These are phyloP conservation scores for Tinospora cordifolia DNA, from an alignment of 164 flowering plant species.

Conservation along the genomic window DNA sequence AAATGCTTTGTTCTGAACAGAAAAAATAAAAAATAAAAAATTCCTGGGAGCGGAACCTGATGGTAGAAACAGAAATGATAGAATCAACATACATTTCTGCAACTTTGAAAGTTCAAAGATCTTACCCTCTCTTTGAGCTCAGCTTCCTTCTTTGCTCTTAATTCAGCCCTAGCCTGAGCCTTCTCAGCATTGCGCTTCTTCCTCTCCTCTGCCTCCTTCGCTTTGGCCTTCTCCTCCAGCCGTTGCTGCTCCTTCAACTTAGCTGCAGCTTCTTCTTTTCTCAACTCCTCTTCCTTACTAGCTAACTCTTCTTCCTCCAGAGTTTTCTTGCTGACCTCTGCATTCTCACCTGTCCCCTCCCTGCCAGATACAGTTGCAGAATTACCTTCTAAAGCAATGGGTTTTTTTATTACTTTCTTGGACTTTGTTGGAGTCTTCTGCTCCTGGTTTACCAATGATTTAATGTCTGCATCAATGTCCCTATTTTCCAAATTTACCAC, in stretches of 20 bases:
- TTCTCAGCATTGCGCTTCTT: constrained; percentile 67
- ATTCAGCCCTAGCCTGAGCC: constrained; percentile 64
- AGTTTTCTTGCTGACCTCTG: constrained; percentile 27
- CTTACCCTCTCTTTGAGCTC: constrained; percentile 77
- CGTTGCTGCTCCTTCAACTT: constrained; percentile 57
- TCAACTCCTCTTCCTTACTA: constrained; percentile 47
- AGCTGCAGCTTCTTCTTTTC: constrained; percentile 57
- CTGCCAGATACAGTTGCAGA: constrained; percentile 25
- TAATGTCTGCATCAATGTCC: constrained; percentile 17
- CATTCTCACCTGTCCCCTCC: constrained; percentile 26
- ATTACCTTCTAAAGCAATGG: constrained; percentile 17
- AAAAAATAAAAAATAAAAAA: too few relatives aligned
- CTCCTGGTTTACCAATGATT: constrained; percentile 21
- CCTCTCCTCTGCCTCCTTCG: constrained; percentile 83
- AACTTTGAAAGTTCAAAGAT: not conserved
- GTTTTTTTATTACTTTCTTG: constrained; percentile 28
- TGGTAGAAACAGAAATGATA: not conserved
- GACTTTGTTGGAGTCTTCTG: constrained; percentile 27
- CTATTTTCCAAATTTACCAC: constrained; percentile 27
- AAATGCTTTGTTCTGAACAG: not conserved
- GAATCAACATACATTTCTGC: not conserved
- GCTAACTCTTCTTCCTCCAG: constrained; percentile 58
- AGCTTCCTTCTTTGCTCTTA: constrained; percentile 70
- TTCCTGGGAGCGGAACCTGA: not conserved
- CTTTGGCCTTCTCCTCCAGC: constrained; percentile 70